These are phyloP conservation scores for Rhodofomes roseus DNA, from an alignment of 1,284 basidiomycete genomes.

Conservation along the genomic window DNA sequence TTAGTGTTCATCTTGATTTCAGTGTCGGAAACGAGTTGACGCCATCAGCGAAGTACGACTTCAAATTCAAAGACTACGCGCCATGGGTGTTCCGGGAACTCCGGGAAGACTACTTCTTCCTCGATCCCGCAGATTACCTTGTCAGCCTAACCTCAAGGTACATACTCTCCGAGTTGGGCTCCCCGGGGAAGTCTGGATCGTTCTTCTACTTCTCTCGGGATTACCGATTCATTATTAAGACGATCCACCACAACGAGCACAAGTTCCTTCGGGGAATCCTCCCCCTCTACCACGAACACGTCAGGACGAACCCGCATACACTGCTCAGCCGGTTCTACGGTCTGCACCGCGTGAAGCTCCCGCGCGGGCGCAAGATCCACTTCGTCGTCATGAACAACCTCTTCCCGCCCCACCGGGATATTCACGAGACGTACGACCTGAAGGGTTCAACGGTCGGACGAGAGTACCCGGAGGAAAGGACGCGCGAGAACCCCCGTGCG, in stretches of 20 bases:
- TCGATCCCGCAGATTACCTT: constrained; percentile 97
- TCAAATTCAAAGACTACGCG: constrained; percentile 99
- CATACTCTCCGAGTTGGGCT: constrained; percentile 97
- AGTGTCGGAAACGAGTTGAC: constrained; percentile 96
- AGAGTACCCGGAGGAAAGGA: constrained; percentile 85
- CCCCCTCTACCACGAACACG: constrained; percentile 83
- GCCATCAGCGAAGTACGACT: constrained; percentile 94
- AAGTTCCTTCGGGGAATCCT: constrained; percentile 89
- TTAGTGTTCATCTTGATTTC: constrained; percentile 13
- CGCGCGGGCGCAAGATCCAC: constrained; percentile 92
- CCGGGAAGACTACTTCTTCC: constrained; percentile 90
- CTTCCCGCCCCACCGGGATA: constrained; percentile 95
- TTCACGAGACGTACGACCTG: constrained; percentile 97
- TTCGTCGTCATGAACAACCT: constrained; percentile 99
- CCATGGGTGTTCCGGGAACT: constrained; percentile 97
- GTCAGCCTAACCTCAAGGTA: constrained; percentile 96
- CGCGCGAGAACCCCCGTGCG: constrained; percentile 75
- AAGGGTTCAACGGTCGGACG: constrained; percentile 94
- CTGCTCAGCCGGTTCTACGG: constrained; percentile 94
- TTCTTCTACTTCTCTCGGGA: constrained; percentile 99
- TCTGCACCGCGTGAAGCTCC: constrained; percentile 94
- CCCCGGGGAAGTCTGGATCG: constrained; percentile 95
- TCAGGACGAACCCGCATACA: constrained; percentile 91
- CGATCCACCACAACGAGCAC: constrained; percentile 93
- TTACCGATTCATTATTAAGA: constrained; percentile 99